Conservation (phyloP, 345 rosid genomes). For the Gossypium thurberi region DNA sequence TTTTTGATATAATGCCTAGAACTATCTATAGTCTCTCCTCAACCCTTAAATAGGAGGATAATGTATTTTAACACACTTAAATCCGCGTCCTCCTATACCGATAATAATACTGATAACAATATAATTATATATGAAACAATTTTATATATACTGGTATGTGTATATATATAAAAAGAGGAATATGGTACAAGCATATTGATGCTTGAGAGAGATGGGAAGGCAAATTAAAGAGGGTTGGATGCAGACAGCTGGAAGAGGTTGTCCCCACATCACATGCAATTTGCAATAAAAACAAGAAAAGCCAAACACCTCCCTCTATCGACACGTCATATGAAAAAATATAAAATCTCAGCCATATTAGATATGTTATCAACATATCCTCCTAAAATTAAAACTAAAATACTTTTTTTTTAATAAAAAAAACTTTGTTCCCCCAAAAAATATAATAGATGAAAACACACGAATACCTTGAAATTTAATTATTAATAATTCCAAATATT, state of each 20-base stretch:
- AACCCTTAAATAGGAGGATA: fast-evolving
- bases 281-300: neutral
- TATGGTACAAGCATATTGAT: neutral
- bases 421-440: too few species aligned
- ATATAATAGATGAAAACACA: too few species aligned
- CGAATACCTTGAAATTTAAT: too few species aligned
- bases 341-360: neutral
- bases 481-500: too few species aligned
- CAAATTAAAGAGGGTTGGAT: neutral
- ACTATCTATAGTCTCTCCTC: fast-evolving
- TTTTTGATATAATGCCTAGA: fast-evolving
- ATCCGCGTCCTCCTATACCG: fast-evolving
- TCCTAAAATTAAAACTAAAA: too few species aligned
- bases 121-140: too few species aligned
- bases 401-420: too few species aligned
- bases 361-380: too few species aligned
- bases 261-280: neutral
- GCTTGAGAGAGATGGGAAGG: neutral
- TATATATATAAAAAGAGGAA: too few species aligned
- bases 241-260: neutral
- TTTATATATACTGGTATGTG: too few species aligned
- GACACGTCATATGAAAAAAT: neutral
- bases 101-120: too few species aligned
- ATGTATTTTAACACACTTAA: fast-evolving
- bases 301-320: neutral